These are phyloP conservation scores for Daedaleopsis sinensis DNA, from an alignment of 768 basidiomycete species.

Conservation along the genomic window DNA sequence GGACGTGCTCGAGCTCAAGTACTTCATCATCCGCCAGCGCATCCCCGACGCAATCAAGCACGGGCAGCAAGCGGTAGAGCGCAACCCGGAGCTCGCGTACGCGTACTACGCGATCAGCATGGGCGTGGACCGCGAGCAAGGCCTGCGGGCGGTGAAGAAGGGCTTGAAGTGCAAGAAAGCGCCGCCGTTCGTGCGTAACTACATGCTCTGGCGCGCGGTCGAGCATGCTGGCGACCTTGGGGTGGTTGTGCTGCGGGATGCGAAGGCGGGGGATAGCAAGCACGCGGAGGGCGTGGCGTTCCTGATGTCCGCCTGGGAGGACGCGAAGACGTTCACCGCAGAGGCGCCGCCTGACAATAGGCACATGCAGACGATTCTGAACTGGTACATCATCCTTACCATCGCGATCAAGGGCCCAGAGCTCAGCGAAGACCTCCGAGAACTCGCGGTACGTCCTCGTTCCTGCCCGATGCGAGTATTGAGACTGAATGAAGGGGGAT, in stretches of 20 bases:
- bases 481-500: neutral
- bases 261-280: conserved; percentile 36
- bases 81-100: conserved; percentile 62
- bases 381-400: conserved; percentile 60
- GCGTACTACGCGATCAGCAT: conserved; percentile 66
- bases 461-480: conserved; percentile 2
- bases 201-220: conserved; percentile 62
- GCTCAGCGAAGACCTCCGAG: conserved; percentile 48
- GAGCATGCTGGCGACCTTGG: conserved; percentile 64
- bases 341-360: conserved; percentile 65
- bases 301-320: conserved; percentile 60
- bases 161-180: conserved; percentile 59
- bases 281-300: conserved; percentile 67
- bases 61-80: conserved; percentile 50
- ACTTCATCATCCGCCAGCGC: conserved; percentile 49
- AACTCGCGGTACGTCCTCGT: conserved; percentile 47
- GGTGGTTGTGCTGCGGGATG: conserved; percentile 48
- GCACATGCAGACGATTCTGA: conserved; percentile 59
- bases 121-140: conserved; percentile 48
- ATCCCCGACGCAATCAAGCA: conserved; percentile 50
- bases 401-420: conserved; percentile 55
- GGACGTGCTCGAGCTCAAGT: conserved; percentile 70
- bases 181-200: conserved; percentile 57
- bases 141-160: conserved; percentile 65
- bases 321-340: conserved; percentile 55